Evolutionary conservation across 768 basidiomycete species (phyloP).

Genomic region (Tricholomella constricta): DNA sequence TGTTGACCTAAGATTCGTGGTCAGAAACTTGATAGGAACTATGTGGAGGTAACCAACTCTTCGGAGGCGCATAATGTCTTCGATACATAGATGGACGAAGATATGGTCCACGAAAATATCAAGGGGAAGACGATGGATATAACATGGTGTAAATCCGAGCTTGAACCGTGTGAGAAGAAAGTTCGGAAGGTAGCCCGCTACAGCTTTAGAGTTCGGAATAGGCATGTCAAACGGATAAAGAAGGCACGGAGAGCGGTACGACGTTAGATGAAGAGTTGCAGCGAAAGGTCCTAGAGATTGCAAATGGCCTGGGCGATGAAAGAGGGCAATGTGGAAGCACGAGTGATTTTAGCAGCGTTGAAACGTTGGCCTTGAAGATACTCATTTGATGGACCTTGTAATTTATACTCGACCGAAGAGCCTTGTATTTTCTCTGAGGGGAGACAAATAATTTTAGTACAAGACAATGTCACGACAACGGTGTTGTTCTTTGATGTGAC

Average conservation of each 20-base stretch:
- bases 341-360: no score
- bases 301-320: not conserved
- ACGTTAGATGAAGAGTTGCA: not conserved
- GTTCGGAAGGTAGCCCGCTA: not conserved
- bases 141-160: not conserved
- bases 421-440: no score
- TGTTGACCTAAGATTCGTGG: conserved; percentile 49
- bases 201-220: not conserved
- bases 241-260: not conserved
- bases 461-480: no score
- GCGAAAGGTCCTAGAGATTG: not conserved
- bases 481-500: no score
- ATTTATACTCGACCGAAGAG: no score
- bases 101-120: conserved; percentile 48
- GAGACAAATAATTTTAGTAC: no score
- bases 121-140: conserved; percentile 24
- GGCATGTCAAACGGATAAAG: not conserved
- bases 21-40: not conserved
- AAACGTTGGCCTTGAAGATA: no score
- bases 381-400: no score
- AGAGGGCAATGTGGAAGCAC: no score
- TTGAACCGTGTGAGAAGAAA: not conserved
- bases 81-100: conserved; percentile 42
- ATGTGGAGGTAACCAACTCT: conserved; percentile 30
- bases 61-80: conserved; percentile 50